A percentile compares a stretch with the other conserved stretches of the same genome.
Conservation (phyloP, 306 rosid species). For the Gynostemma pentaphyllum region DNA sequence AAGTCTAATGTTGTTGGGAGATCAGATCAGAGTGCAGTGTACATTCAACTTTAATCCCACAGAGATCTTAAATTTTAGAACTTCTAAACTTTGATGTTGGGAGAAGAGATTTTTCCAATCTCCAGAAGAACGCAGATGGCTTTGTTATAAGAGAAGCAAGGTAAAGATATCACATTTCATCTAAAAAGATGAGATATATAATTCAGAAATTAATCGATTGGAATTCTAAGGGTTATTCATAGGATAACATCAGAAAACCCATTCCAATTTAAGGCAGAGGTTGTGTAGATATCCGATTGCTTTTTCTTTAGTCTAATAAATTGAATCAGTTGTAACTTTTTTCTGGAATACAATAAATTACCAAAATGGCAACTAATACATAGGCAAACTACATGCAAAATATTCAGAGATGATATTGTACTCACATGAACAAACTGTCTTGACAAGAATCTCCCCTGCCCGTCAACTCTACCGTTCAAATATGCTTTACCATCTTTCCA, state of each 20-base stretch:
- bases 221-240: not conserved
- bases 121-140: not conserved
- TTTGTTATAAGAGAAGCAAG: not conserved
- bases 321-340: too few species aligned
- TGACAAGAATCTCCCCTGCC: slow-evolving; percentile 45
- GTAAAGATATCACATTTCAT: not conserved
- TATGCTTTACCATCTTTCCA: slow-evolving; percentile 92
- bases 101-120: not conserved
- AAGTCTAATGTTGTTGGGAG: not conserved
- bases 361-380: not conserved
- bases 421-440: slow-evolving; percentile 73
- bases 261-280: not conserved
- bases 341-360: not conserved
- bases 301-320: not conserved
- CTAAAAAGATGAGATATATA: not conserved
- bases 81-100: not conserved
- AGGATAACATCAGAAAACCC: not conserved
- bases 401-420: slow-evolving; percentile 10
- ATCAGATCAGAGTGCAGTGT: not conserved
- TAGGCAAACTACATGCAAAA: not conserved
- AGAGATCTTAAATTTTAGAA: not conserved
- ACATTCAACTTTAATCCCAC: not conserved
- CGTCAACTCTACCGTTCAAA: slow-evolving; percentile 54
- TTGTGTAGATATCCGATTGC: not conserved
- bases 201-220: not conserved